phyloP scores from a whole-genome alignment of 495 filamentous ascomycete species.

The Haplographium delicatum region DNA sequence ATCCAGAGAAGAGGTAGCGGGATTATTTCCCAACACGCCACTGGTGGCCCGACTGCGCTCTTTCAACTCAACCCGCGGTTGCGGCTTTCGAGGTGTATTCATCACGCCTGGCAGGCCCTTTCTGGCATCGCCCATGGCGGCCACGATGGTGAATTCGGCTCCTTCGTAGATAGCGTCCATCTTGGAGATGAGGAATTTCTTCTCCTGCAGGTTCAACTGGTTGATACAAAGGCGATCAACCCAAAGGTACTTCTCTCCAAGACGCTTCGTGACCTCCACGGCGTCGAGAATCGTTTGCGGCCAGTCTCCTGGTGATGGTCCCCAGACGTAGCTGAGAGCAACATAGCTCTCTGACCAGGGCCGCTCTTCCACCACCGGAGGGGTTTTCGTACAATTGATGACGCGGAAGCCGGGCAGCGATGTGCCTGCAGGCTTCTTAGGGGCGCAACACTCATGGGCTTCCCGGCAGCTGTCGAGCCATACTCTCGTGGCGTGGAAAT shows the following conservation, averaged over 20 bases:
- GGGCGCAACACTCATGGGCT: not conserved
- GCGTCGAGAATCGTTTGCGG: conserved; percentile 20
- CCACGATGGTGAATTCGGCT: conserved; percentile 26
- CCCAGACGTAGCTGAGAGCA: conserved; percentile 26
- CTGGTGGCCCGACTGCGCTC: not conserved
- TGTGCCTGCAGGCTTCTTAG: not conserved
- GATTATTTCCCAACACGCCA: too few relatives aligned
- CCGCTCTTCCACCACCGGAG: not conserved
- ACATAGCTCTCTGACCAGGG: conserved; percentile 14
- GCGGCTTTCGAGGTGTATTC: not conserved
- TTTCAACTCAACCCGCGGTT: not conserved
- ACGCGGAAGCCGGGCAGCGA: not conserved
- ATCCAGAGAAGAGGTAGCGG: not conserved
- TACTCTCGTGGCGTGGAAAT: not conserved
- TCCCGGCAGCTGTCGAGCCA: not conserved
- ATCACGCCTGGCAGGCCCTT: not conserved
- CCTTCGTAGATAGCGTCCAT: conserved; percentile 28
- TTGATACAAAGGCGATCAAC: conserved; percentile 31
- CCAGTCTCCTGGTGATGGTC: not conserved
- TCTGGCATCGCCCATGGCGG: conserved; percentile 13
- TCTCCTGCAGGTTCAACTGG: conserved; percentile 24
- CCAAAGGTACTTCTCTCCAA: conserved; percentile 22
- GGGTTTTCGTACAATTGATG: not conserved
- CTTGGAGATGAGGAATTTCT: conserved; percentile 18
- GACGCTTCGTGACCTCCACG: conserved; percentile 10